These are phyloP conservation scores for Phlyctochytrium bullatum DNA, from an alignment of 192 early-diverging fungal species.

Conservation along the genomic window DNA sequence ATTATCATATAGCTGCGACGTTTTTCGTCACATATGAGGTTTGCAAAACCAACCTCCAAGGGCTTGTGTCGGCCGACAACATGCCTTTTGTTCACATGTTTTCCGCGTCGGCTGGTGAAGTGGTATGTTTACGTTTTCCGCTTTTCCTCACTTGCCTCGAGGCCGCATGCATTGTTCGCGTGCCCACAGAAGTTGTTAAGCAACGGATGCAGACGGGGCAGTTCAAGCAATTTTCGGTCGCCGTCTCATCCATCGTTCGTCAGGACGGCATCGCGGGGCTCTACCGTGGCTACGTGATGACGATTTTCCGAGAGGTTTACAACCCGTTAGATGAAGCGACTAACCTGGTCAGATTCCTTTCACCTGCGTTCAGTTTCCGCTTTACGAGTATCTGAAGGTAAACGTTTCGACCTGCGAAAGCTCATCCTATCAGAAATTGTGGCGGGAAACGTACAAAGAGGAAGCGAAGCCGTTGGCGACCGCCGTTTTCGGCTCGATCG, in stretches of 20 bases:
- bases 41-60: slow-evolving; percentile 56
- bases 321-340: neutral
- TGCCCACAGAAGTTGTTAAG: slow-evolving; percentile 95
- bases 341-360: slow-evolving; percentile 74
- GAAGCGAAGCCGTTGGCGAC: slow-evolving; percentile 74
- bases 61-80: slow-evolving; percentile 41
- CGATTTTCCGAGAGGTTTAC: slow-evolving; percentile 81
- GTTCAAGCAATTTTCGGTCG: slow-evolving; percentile 34
- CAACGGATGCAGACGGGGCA: slow-evolving; percentile 88
- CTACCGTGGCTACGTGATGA: slow-evolving; percentile 89
- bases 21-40: slow-evolving; percentile 95
- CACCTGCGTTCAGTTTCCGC: slow-evolving; percentile 92
- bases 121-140: slow-evolving; percentile 50
- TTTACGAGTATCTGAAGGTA: slow-evolving; percentile 88
- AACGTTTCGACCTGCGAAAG: neutral
- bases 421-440: slow-evolving; percentile 19
- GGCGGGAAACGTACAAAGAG: slow-evolving; percentile 36
- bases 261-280: slow-evolving; percentile 80
- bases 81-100: slow-evolving; percentile 78
- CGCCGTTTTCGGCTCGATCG: slow-evolving; percentile 79
- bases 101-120: slow-evolving; percentile 86
- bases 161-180: slow-evolving; percentile 86
- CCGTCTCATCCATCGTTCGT: slow-evolving; percentile 62
- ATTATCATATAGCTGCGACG: slow-evolving; percentile 38
- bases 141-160: slow-evolving; percentile 21